Evolutionary conservation across 805 yeast species (phyloP).

Genomic region (Candida anglica): DNA sequence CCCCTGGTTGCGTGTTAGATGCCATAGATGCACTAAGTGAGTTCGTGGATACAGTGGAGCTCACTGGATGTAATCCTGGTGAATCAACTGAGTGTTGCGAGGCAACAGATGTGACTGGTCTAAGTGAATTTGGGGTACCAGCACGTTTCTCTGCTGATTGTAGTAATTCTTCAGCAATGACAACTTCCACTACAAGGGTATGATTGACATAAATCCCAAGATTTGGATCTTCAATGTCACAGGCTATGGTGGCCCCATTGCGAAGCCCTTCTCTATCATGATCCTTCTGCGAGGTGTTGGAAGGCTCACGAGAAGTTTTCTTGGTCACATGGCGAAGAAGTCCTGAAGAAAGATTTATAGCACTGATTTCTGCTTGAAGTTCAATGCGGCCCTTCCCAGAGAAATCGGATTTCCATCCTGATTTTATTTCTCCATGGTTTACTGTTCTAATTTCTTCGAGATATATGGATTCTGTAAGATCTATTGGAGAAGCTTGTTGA

Average conservation of each 20-base stretch:
- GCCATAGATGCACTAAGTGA: constrained; percentile 19
- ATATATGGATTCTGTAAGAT: constrained; percentile 32
- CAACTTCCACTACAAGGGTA: constrained; percentile 74
- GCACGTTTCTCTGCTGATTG: constrained; percentile 24
- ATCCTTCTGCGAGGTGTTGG: no score
- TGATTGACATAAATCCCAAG: constrained; percentile 77
- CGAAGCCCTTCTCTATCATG: constrained; percentile 23
- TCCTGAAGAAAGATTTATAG: constrained; percentile 57
- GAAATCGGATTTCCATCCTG: constrained; percentile 96
- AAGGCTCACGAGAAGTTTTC: constrained; percentile 37
- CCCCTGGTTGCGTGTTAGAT: constrained; percentile 34
- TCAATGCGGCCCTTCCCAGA: constrained; percentile 75
- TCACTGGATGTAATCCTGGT: constrained; percentile 2
- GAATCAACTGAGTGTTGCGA: constrained; percentile 10
- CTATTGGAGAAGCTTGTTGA: not conserved
- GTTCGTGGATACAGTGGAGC: constrained; percentile 15
- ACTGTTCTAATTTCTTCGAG: constrained; percentile 73
- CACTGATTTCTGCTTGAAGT: constrained; percentile 65
- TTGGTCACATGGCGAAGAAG: constrained; percentile 41
- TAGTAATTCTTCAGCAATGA: constrained; percentile 87
- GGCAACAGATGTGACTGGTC: constrained; percentile 21
- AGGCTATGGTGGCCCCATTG: constrained; percentile 54
- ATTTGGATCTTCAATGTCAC: constrained; percentile 80
- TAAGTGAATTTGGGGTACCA: constrained; percentile 11
- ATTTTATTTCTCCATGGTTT: constrained; percentile 74